Conservation (phyloP, 2,329 filamentous ascomycete species). For the Xylaria sp. region DNA sequence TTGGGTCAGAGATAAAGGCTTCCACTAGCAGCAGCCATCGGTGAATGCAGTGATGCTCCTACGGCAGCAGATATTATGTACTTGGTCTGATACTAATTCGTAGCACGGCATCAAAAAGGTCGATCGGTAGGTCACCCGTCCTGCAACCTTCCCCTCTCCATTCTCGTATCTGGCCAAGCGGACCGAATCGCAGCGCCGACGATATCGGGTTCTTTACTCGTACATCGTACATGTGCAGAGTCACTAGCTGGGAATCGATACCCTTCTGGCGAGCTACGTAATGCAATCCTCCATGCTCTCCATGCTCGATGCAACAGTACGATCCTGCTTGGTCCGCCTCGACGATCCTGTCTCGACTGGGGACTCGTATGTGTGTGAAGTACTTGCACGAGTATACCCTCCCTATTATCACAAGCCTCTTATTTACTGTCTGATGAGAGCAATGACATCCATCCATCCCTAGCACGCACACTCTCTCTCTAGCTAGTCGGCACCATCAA, state of each 20-base stretch:
- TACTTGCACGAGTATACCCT: too few relatives aligned
- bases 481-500: background rate
- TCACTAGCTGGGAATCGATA: too few relatives aligned
- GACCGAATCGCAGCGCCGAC: slow-evolving; percentile 11
- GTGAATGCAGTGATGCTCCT: background rate
- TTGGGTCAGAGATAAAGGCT: slow-evolving; percentile 13
- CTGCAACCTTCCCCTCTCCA: slow-evolving; percentile 12
- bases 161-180: slow-evolving; percentile 16
- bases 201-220: background rate
- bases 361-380: too few relatives aligned
- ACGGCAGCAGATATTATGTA: background rate
- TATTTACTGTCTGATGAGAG: background rate
- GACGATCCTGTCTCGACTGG: background rate
- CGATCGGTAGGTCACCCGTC: background rate
- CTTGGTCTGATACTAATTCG: background rate
- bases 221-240: background rate
- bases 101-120: background rate
- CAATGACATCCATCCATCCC: background rate
- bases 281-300: background rate
- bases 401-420: background rate
- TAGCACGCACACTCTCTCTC: too few relatives aligned
- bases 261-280: background rate
- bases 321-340: background rate
- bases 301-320: background rate
- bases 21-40: background rate